Percentiles rank a stretch among this genome's conserved stretches.
phyloP scores from a whole-genome alignment of 108 stramenopile genomes.

The Heterococcus sp. region DNA sequence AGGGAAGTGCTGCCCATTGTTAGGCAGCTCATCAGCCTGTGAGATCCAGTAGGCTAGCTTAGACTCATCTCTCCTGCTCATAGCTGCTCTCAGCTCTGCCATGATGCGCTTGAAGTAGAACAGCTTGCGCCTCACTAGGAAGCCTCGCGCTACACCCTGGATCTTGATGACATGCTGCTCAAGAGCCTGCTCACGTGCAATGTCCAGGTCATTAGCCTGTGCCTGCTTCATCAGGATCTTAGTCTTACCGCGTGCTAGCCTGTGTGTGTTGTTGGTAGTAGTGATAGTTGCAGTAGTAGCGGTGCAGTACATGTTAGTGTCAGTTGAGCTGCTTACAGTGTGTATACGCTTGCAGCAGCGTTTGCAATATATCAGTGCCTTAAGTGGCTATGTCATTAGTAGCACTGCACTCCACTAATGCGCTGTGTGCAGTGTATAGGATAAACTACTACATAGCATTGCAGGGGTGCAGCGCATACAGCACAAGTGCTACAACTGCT shows the following conservation, averaged over 20 bases:
- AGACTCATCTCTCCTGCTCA: slow-evolving; percentile 31
- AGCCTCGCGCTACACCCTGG: slow-evolving; percentile 17
- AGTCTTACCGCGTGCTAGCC: slow-evolving; percentile 48
- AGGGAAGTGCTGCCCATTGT: slow-evolving; percentile 40
- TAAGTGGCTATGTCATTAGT: too few relatives aligned
- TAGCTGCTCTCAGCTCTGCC: slow-evolving; percentile 38
- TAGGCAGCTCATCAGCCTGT: slow-evolving; percentile 51
- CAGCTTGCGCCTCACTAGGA: slow-evolving; percentile 44
- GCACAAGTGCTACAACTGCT: too few relatives aligned
- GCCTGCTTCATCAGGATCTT: slow-evolving; percentile 64
- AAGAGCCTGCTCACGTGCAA: slow-evolving; percentile 56
- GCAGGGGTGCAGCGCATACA: too few relatives aligned
- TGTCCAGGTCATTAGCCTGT: slow-evolving; percentile 56
- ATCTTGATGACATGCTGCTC: slow-evolving; percentile 8
- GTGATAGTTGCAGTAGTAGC: neutral
- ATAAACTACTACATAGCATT: too few relatives aligned
- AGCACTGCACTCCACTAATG: too few relatives aligned
- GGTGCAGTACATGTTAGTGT: too few relatives aligned
- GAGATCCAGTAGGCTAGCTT: slow-evolving; percentile 30
- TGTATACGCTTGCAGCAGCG: too few relatives aligned
- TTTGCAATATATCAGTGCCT: too few relatives aligned
- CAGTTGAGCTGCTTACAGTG: too few relatives aligned
- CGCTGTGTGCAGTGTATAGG: too few relatives aligned
- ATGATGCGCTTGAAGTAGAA: slow-evolving; percentile 46
- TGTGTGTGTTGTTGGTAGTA: neutral